phyloP scores from a whole-genome alignment of 2,329 filamentous ascomycete genomes.

The Colletotrichum tamarilloi region DNA sequence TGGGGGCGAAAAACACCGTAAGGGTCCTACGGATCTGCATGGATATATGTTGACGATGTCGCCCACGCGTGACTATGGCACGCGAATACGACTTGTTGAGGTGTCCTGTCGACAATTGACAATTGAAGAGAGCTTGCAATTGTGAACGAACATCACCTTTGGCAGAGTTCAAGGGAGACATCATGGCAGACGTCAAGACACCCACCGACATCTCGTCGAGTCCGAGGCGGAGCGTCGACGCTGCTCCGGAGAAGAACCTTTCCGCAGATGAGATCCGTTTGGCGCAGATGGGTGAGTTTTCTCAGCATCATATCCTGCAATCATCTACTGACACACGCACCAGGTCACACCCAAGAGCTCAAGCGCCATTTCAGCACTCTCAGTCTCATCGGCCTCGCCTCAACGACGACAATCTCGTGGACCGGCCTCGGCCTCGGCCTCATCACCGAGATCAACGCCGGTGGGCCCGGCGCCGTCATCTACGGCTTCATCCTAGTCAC shows the following conservation, averaged over 20 bases:
- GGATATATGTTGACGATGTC: conserved; percentile 21
- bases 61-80: conserved; percentile 12
- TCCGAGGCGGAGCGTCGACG: conserved; percentile 27
- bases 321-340: background rate
- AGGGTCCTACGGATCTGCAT: background rate
- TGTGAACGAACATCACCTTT: background rate
- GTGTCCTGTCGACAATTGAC: background rate
- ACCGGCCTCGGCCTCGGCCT: conserved; percentile 57
- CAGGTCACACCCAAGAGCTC: conserved; percentile 60
- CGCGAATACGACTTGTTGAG: background rate
- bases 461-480: conserved; percentile 60
- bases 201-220: conserved; percentile 26
- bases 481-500: conserved; percentile 62
- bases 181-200: conserved; percentile 18
- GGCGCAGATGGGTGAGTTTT: conserved; percentile 54
- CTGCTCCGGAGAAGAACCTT: conserved; percentile 16
- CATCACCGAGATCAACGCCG: conserved; percentile 58
- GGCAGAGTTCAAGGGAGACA: background rate
- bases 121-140: background rate
- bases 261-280: conserved; percentile 53
- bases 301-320: no score
- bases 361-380: conserved; percentile 59
- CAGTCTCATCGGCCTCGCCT: conserved; percentile 59
- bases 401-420: conserved; percentile 62
- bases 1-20: conserved; percentile 10